Conservation (phyloP, 208 protist species). For the Crithidia expoeki region DNA sequence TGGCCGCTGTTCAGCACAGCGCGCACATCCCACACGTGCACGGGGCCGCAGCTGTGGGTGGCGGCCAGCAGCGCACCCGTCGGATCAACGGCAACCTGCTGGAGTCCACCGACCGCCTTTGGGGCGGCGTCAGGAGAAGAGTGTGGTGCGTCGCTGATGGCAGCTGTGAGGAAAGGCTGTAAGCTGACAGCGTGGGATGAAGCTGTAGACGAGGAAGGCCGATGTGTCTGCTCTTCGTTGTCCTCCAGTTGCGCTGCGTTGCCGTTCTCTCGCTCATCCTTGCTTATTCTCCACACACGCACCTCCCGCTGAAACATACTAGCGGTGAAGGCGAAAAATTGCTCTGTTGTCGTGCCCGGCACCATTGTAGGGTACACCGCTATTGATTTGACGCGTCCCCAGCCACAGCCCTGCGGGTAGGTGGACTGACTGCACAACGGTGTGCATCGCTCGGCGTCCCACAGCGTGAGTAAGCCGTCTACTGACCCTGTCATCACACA, state of each 20-base stretch:
- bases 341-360: neutral
- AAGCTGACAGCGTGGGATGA: neutral
- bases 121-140: neutral
- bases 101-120: conserved; percentile 8
- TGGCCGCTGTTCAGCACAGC: conserved; percentile 8
- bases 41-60: conserved; percentile 49
- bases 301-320: conserved; percentile 79
- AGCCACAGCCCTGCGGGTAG: conserved; percentile 37
- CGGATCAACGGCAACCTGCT: conserved; percentile 69
- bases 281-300: conserved; percentile 45
- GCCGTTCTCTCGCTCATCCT: neutral
- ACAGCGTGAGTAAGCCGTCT: conserved; percentile 83
- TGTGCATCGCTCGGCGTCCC: conserved; percentile 55
- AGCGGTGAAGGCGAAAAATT: conserved; percentile 58
- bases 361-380: conserved; percentile 42
- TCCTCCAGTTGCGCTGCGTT: neutral
- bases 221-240: neutral
- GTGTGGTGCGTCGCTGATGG: neutral
- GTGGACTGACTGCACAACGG: conserved; percentile 53
- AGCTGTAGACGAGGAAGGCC: neutral
- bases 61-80: conserved; percentile 69
- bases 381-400: conserved; percentile 70
- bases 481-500: conserved; percentile 66
- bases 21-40: conserved; percentile 72
- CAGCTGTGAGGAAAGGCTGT: conserved; percentile 22